Conservation (phyloP, 2,329 filamentous ascomycete genomes). For the Paraconiothyrium sp. region DNA sequence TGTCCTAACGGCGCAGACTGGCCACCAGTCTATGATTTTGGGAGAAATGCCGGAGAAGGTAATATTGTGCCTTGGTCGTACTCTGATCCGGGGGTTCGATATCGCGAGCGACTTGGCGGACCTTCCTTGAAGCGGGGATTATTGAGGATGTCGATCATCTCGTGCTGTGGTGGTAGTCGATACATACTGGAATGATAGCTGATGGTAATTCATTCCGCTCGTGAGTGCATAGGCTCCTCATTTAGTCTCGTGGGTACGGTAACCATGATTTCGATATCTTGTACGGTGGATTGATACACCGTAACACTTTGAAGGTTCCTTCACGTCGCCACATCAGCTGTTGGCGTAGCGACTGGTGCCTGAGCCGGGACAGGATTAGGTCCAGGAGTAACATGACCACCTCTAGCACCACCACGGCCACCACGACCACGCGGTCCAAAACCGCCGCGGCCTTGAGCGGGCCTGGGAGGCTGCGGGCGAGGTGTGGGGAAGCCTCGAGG, state of each 20-base stretch:
- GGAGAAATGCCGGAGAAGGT: background rate
- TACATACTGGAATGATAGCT: background rate
- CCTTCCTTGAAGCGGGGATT: background rate
- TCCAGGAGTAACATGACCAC: slow-evolving; percentile 32
- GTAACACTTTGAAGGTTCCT: background rate
- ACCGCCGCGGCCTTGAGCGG: slow-evolving; percentile 39
- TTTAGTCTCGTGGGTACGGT: background rate
- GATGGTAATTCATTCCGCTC: background rate
- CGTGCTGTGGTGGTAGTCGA: slow-evolving; percentile 1
- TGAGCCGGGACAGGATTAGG: slow-evolving; percentile 1
- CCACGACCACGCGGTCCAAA: slow-evolving; percentile 47
- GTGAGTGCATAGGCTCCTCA: too few species aligned
- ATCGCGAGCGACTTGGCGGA: background rate
- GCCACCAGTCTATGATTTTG: background rate
- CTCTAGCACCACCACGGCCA: slow-evolving; percentile 44
- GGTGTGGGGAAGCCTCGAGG: slow-evolving; percentile 39
- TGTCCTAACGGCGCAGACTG: background rate
- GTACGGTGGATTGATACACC: background rate
- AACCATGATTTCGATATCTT: background rate
- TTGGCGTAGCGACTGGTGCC: slow-evolving; percentile 9
- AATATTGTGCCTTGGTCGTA: background rate
- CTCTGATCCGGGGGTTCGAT: background rate
- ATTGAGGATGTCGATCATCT: slow-evolving; percentile 8
- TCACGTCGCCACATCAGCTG: slow-evolving; percentile 23
- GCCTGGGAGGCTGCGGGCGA: slow-evolving; percentile 30